Base-by-base conservation (phyloP, 1,284 basidiomycete genomes). In the Trichosporon sp. region DNA sequence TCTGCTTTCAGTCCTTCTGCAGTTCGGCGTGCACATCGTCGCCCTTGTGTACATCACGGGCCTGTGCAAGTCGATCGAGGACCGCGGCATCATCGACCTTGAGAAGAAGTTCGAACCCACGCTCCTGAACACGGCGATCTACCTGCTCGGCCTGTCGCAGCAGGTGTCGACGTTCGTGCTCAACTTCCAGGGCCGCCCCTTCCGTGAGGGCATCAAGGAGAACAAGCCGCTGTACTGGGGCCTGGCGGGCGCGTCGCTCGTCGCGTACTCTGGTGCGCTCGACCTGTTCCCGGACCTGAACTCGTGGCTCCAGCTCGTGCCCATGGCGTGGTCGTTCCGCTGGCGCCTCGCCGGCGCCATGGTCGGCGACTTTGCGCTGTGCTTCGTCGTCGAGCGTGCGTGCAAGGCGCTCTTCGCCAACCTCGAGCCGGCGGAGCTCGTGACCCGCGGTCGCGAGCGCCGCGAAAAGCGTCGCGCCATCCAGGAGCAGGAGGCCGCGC, bases 111-210 rank as follows among this genome's bases (percentile, higher is more conserved):
- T 96, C 76, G 92, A 93, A 79, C 94, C 95, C 0, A 93, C 90
- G 75, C 84, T 98, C 38, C 86, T 98, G 72, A 98, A 98, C 85
- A 95, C 93, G 3, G 92, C 93, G 64, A 95, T 98, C 78, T 98
- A 95, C 84, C 88, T 98, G 25, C 87, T 98, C 65, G 91, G 94
- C 69, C 86, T 97, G 38, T 95, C 92, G 6, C 95, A 98, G 81
- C 94, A 97, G 80, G 95, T 98, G 1, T 96, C 95, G 9, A 97
- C 95, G 0, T 97, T 98, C 78, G 90, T 93, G 2, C 93, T 97
- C 85, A 98, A 98, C 85, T 98, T 95, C 87, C 93, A 91, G 87
- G 95, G 95, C 8, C 91, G 95, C 47, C 95, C 95, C 0, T 98
- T 97, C 90, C 90, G 95, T 56, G 95, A 98, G 83, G 93, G 93